A percentile compares a stretch with the other conserved stretches of the same genome.
Conservation (phyloP, 2,329 filamentous ascomycete species). For the Madurella fahalii region DNA sequence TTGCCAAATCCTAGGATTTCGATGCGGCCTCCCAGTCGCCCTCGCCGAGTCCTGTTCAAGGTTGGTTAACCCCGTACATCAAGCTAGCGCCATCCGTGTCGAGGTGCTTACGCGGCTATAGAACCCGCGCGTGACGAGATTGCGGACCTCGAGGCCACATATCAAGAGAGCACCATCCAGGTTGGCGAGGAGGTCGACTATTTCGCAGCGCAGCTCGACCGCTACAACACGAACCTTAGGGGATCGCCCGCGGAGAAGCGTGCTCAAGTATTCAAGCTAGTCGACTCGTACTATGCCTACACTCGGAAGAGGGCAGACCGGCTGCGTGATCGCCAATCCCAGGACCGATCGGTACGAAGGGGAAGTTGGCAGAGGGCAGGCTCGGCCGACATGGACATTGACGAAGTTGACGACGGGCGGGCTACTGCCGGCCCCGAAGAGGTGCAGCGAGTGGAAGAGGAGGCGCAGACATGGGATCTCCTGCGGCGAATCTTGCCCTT, state of each 20-base stretch:
- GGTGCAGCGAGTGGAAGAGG: conserved; percentile 67
- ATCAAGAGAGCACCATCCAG: conserved; percentile 43
- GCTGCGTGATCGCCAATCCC: conserved; percentile 40
- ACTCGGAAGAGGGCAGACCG: conserved; percentile 43
- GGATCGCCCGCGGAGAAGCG: conserved; percentile 52
- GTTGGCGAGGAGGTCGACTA: conserved; percentile 79
- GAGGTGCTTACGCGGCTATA: conserved; percentile 2
- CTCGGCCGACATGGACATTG: conserved; percentile 53
- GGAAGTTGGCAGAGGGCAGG: conserved; percentile 35
- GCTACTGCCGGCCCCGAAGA: conserved; percentile 36
- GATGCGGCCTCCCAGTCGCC: conserved; percentile 17
- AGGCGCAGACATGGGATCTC: conserved; percentile 88
- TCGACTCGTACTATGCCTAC: conserved; percentile 60
- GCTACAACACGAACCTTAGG: conserved; percentile 56
- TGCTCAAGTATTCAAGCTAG: conserved; percentile 63
- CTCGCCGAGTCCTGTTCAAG: conserved; percentile 18
- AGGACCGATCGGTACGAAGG: conserved; percentile 30
- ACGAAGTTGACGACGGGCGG: conserved; percentile 40
- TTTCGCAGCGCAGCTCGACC: conserved; percentile 79
- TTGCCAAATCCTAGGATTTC: conserved; percentile 13
- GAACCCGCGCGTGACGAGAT: conserved; percentile 25
- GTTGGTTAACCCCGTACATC: conserved; percentile 4
- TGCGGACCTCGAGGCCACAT: conserved; percentile 31
- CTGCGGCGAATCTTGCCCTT: conserved; percentile 69
- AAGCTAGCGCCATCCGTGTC: background rate